phyloP scores from a whole-genome alignment of 768 basidiomycete genomes.

The Hygrophorus pudorinus region DNA sequence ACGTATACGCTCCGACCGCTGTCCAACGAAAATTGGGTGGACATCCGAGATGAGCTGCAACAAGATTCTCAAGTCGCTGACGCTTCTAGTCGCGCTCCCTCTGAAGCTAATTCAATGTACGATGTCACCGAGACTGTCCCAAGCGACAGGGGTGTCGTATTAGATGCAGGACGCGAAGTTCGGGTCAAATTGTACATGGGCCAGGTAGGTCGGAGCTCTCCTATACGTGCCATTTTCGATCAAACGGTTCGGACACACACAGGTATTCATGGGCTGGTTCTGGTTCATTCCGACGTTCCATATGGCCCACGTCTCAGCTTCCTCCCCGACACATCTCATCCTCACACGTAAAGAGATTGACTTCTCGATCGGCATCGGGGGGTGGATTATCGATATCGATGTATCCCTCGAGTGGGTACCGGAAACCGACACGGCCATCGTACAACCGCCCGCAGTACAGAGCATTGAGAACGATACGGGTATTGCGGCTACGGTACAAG shows the following conservation, averaged over 20 bases:
- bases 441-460: too few relatives aligned
- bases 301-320: constrained; percentile 26
- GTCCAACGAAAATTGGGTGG: constrained; percentile 27
- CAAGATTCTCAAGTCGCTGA: constrained; percentile 9
- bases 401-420: constrained; percentile 54
- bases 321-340: constrained; percentile 25
- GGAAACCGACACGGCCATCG: too few relatives aligned
- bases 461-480: background rate
- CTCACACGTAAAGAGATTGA: constrained; percentile 60
- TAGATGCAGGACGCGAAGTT: constrained; percentile 60
- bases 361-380: constrained; percentile 69
- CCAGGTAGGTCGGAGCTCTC: constrained; percentile 31
- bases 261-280: constrained; percentile 76
- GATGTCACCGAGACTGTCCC: constrained; percentile 22
- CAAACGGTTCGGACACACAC: background rate
- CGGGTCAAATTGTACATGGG: constrained; percentile 67
- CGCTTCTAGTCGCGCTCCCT: constrained; percentile 21
- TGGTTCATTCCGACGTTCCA: constrained; percentile 87
- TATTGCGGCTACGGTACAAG: too few relatives aligned
- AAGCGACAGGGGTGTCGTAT: constrained; percentile 35
- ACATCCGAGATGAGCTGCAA: constrained; percentile 30
- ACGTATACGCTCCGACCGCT: constrained; percentile 39
- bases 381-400: constrained; percentile 53
- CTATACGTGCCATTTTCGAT: constrained; percentile 1
- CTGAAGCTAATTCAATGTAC: constrained; percentile 35